phyloP scores from a whole-genome alignment of 768 basidiomycete genomes.

The Podaxis sp. region DNA sequence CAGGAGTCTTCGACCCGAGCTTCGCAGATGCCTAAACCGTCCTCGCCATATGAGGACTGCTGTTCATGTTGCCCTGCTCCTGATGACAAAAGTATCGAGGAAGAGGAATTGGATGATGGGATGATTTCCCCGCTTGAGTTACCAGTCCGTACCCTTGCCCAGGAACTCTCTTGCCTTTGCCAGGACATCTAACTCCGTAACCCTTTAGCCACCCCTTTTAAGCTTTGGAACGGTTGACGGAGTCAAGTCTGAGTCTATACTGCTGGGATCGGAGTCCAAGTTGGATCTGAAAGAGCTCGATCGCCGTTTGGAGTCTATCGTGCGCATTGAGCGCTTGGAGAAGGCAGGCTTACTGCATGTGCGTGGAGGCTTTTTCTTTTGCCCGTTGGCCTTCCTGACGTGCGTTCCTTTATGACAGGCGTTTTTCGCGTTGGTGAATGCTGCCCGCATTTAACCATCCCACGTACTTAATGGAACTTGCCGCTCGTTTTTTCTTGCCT shows the following conservation, averaged over 20 bases:
- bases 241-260: neutral
- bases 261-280: neutral
- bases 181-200: neutral
- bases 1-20: neutral
- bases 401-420: neutral
- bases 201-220: conserved; percentile 2
- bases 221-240: neutral
- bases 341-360: neutral
- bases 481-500: neutral
- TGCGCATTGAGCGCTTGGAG: conserved; percentile 57
- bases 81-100: neutral
- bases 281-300: conserved; percentile 75
- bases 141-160: neutral
- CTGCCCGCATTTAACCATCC: neutral
- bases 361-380: neutral
- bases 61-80: too few species aligned
- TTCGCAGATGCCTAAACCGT: neutral
- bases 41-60: neutral
- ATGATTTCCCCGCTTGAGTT: conserved; percentile 5
- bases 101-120: neutral
- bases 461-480: neutral
- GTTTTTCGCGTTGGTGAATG: neutral
- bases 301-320: conserved; percentile 77
- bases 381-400: neutral
- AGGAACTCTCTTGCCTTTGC: too few species aligned